Evolutionary conservation across 2,329 filamentous ascomycete genomes (phyloP), one percentile per base, ranked within the genome.

Genomic region (Botrytis medusae): DNA sequence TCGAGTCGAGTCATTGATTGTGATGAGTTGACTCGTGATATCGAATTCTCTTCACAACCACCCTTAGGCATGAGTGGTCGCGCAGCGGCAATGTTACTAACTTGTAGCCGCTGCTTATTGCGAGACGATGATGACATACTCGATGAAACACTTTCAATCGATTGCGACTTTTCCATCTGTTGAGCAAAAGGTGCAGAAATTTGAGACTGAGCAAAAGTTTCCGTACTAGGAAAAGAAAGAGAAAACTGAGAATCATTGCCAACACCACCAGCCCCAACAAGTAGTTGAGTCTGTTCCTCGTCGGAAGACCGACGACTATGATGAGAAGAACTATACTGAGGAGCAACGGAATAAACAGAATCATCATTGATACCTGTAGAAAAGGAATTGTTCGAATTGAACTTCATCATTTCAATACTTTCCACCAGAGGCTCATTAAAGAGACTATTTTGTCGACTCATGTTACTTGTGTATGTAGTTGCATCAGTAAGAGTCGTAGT

Each of bases 361-460:
- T 79, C 77, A 78, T 80, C 79, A 62, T 74, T 76, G 65, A 75
- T 62, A 74, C 80, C 77, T 74, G 78, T 73, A 67, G 76, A 78
- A 75, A 74, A 78, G 42, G 79, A 81, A 74, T 65, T 75, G 74
- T 77, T 79, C 72, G 79, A 80, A 76, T 78, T 76, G 72, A 80
- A 76, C 72, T 78, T 78, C 78, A 81, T 77, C 80, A 81, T 81
- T 72, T 79, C 72, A 74, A 81, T 76, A 77, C 78, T 77, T 78
- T 78, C 77, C 72, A 80, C 74, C 72, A 79, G 54, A 75, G 75
- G 75, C 64, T 80, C 79, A 74, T 79, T 79, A 73, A 75, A 80
- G 60, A 79, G 73, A 76, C 79, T 81, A 75, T 77, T 79, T 74
- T 79, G 77, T 73, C 79, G 78, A 77, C 80, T 81, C 80, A 81